Evolutionary conservation across 2,329 filamentous ascomycete species (phyloP).

Genomic region (Colletotrichum sp.): DNA sequence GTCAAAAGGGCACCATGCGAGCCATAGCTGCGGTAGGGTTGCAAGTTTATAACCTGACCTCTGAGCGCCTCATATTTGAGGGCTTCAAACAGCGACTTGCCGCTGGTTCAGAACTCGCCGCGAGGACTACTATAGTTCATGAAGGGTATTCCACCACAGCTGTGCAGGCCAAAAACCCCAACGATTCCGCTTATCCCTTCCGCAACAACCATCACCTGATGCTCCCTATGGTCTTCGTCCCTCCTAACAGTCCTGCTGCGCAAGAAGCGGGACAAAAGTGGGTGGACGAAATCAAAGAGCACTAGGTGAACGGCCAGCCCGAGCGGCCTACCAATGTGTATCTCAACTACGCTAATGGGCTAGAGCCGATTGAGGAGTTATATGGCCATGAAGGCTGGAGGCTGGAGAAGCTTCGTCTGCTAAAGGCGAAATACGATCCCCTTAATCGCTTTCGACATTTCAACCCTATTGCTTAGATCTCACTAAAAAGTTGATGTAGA

Average conservation of each 20-base stretch:
- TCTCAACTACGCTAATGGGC: slow-evolving; percentile 29
- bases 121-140: slow-evolving; percentile 12
- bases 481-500: not conserved
- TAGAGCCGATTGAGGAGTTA: slow-evolving; percentile 23
- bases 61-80: not conserved
- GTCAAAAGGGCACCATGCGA: not conserved
- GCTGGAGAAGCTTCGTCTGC: not conserved
- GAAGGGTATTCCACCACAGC: slow-evolving; percentile 30
- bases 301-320: slow-evolving; percentile 26
- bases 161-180: slow-evolving; percentile 1
- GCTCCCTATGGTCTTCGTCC: not conserved
- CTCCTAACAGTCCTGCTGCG: not conserved
- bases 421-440: not conserved
- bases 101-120: not conserved
- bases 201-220: slow-evolving; percentile 24
- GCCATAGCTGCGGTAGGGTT: not conserved
- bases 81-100: not conserved
- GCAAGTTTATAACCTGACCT: not conserved
- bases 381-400: slow-evolving; percentile 23
- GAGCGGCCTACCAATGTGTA: slow-evolving; percentile 12
- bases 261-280: not conserved
- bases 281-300: not conserved
- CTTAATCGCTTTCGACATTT: not conserved
- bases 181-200: slow-evolving; percentile 24
- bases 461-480: not conserved